phyloP scores from a whole-genome alignment of 306 rosid genomes.

The Potentilla sterilis region DNA sequence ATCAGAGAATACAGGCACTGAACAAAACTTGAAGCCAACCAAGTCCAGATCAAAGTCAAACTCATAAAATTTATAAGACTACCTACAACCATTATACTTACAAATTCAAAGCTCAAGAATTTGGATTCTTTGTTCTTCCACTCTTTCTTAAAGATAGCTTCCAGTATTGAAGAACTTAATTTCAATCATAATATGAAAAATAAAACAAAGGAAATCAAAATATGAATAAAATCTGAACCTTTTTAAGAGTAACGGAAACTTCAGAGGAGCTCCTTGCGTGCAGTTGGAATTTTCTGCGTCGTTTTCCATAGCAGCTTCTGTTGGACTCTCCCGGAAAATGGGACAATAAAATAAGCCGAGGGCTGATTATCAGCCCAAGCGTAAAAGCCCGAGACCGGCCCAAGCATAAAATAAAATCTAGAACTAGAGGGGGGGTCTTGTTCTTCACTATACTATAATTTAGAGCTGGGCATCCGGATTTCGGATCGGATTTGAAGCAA shows the following conservation, averaged over 20 bases:
- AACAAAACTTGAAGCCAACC: neutral
- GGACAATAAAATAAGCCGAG: too few species aligned
- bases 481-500: too few species aligned
- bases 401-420: too few species aligned
- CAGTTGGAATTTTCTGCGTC: constrained; percentile 5
- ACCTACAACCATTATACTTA: neutral
- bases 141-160: neutral
- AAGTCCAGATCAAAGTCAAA: constrained; percentile 6
- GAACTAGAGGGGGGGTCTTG: too few species aligned
- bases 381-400: too few species aligned
- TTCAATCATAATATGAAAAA: neutral
- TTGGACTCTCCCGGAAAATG: neutral
- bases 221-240: neutral
- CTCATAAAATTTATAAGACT: neutral
- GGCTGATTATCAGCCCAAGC: too few species aligned
- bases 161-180: neutral
- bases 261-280: neutral
- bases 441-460: too few species aligned
- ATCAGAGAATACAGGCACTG: neutral
- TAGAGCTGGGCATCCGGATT: too few species aligned
- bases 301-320: neutral
- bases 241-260: neutral
- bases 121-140: neutral
- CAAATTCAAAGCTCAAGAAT: neutral
- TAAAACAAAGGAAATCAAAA: neutral